Base-by-base conservation (phyloP, 345 rosid genomes). In the Eucalyptus leucophloia region DNA sequence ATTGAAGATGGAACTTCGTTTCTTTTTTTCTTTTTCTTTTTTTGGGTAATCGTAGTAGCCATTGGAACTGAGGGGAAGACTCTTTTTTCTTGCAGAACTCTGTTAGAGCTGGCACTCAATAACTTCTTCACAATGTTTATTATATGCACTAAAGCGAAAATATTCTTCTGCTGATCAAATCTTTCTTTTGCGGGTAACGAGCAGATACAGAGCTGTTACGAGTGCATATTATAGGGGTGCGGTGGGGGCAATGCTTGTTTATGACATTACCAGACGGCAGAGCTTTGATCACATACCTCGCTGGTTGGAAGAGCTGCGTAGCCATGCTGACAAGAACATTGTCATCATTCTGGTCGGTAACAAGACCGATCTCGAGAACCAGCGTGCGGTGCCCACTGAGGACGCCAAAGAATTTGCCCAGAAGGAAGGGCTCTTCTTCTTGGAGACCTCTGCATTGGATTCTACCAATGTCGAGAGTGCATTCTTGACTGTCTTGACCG, bases 171-270 rank as follows among this genome's bases (percentile, higher is more conserved):
- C 85, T 77, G 47, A 77, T 12, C 30, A 21, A 40, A 4, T 77
- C 28, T 40, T 77, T 40, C 30, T 77, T 77, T 77, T 21, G 85
- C 0, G 5, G 9, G 28, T 40, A 40, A 77, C 1, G 85, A 65
- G 49, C 91, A 92, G 95, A 80, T 93, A 92, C 86, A 88, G 95
- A 87, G 95, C 95, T 16, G 95, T 93, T 72, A 93, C 94, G 3
- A 91, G 94, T 88, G 93, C 95, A 37, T 93, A 93, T 88, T 93
- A 93, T 72, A 92, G 95, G 87, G 95, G 95, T 87, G 95, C 95
- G 5, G 92, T 91, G 54, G 95, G 95, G 88, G 94, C 95, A 26
- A 88, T 93, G 82, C 89, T 93, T 53, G 95, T 92, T 50, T 93
- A 93, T 88, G 95, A 93, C 90, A 91, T 93, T 18, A 91, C 94